phyloP scores from a whole-genome alignment of 2,329 filamentous ascomycete genomes.

The Neofusicoccum laricinum region DNA sequence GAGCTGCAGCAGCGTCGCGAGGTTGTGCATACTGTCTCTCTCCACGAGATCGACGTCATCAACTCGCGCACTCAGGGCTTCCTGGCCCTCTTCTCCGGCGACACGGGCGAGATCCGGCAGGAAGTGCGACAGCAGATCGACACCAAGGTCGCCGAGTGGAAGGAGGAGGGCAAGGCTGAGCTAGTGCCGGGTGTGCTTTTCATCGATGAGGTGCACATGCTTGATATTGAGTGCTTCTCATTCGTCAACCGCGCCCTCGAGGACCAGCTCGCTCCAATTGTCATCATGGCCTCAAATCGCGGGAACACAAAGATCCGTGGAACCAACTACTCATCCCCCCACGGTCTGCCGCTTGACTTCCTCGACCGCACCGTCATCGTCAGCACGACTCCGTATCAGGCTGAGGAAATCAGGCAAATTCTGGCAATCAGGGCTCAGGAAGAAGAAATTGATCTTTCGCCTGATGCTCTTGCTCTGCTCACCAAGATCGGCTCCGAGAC shows the following conservation, averaged over 20 bases:
- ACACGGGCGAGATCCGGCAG: slow-evolving; percentile 95
- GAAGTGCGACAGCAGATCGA: slow-evolving; percentile 99
- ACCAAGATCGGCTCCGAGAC: slow-evolving; percentile 95
- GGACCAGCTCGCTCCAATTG: slow-evolving; percentile 89
- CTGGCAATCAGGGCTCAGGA: slow-evolving; percentile 89
- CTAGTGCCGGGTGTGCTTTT: slow-evolving; percentile 97
- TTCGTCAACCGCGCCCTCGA: slow-evolving; percentile 97
- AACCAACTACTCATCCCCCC: slow-evolving; percentile 88
- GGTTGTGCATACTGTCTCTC: slow-evolving; percentile 91
- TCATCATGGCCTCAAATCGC: slow-evolving; percentile 99
- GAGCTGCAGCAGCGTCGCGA: slow-evolving; percentile 97
- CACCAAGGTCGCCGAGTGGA: slow-evolving; percentile 98
- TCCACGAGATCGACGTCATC: slow-evolving; percentile 99
- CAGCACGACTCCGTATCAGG: slow-evolving; percentile 79
- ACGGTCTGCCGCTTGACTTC: slow-evolving; percentile 93
- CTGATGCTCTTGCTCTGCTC: slow-evolving; percentile 85
- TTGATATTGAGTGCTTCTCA: slow-evolving; percentile 98
- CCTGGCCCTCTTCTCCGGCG: slow-evolving; percentile 92
- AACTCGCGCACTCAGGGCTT: slow-evolving; percentile 99
- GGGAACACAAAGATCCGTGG: slow-evolving; percentile 89
- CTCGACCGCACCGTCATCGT: slow-evolving; percentile 95
- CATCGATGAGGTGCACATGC: slow-evolving; percentile 99
- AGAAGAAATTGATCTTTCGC: slow-evolving; percentile 88
- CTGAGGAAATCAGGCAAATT: slow-evolving; percentile 88
- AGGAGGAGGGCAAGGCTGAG: slow-evolving; percentile 97